A percentile compares a stretch with the other conserved stretches of the same genome.
Evolutionary conservation across 1,284 basidiomycete genomes (phyloP).

Genomic region (Peniophora sp.): DNA sequence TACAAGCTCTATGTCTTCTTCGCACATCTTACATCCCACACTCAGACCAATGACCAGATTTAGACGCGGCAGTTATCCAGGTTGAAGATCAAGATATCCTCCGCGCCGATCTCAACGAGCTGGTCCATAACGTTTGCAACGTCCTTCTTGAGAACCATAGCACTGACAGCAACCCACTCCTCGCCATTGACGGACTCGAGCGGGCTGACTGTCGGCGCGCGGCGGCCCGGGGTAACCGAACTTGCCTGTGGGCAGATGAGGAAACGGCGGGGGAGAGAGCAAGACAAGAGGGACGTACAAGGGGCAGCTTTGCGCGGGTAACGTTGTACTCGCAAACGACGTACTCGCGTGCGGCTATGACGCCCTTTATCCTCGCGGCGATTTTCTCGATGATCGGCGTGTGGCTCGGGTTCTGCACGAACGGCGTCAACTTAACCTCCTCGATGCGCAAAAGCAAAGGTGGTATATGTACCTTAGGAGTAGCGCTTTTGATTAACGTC

Average conservation of each 20-base stretch:
- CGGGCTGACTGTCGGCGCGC: slow-evolving; percentile 86
- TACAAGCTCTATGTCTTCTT: too few relatives aligned
- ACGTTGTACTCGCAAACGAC: slow-evolving; percentile 94
- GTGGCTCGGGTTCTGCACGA: slow-evolving; percentile 32
- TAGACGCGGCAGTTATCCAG: slow-evolving; percentile 93
- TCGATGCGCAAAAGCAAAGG: too few relatives aligned
- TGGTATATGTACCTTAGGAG: too few relatives aligned
- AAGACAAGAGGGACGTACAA: slow-evolving; percentile 44
- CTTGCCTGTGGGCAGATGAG: too few relatives aligned
- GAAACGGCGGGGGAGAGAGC: too few relatives aligned
- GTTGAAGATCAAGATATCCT: slow-evolving; percentile 86
- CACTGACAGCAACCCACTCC: slow-evolving; percentile 87
- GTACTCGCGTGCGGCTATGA: slow-evolving; percentile 85
- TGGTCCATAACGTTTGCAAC: slow-evolving; percentile 91
- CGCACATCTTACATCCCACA: too few relatives aligned
- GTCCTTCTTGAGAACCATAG: slow-evolving; percentile 86
- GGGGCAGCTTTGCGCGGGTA: slow-evolving; percentile 48
- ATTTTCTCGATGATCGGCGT: slow-evolving; percentile 75
- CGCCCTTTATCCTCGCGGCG: slow-evolving; percentile 86
- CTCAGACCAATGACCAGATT: too few relatives aligned
- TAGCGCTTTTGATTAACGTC: slow-evolving; percentile 59
- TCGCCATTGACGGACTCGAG: slow-evolving; percentile 57
- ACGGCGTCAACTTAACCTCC: too few relatives aligned
- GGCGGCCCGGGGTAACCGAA: slow-evolving; percentile 78
- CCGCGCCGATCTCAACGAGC: slow-evolving; percentile 76